Percentiles rank a stretch among this genome's conserved stretches.
These are phyloP conservation scores for Falciphora oryzae DNA, from an alignment of 2,329 filamentous ascomycete species.

Conservation along the genomic window DNA sequence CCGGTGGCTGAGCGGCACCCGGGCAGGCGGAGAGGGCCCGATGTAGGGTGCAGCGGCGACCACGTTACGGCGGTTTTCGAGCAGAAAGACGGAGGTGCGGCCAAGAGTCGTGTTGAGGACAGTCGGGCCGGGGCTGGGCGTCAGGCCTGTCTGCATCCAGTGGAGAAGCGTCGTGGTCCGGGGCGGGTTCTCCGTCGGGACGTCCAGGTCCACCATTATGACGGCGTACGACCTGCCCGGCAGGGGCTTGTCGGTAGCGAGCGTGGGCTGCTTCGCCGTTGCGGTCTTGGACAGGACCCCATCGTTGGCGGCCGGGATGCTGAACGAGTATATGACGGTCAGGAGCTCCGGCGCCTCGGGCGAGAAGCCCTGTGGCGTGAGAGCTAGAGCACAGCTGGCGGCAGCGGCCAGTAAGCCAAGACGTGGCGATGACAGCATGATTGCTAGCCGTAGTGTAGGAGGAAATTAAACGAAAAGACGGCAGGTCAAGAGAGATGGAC, in stretches of 20 bases:
- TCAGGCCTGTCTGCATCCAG: constrained; percentile 37
- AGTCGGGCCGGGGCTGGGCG: constrained; percentile 19
- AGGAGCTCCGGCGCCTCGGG: constrained; percentile 22
- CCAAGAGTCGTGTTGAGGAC: constrained; percentile 25
- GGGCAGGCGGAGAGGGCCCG: constrained; percentile 32
- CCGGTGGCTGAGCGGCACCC: constrained; percentile 31
- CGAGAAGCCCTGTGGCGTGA: constrained; percentile 35
- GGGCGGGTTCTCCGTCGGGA: constrained; percentile 30
- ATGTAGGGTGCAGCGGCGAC: constrained; percentile 27
- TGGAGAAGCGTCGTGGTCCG: constrained; percentile 33
- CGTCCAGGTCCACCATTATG: constrained; percentile 41
- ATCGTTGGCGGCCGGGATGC: constrained; percentile 30
- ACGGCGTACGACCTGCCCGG: constrained; percentile 35
- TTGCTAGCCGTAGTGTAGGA: background rate
- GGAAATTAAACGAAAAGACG: background rate
- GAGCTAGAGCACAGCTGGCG: constrained; percentile 23
- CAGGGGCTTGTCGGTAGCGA: constrained; percentile 28
- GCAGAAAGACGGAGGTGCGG: constrained; percentile 22
- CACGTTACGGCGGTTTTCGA: constrained; percentile 25
- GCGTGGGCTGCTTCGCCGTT: constrained; percentile 12
- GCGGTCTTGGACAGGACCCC: constrained; percentile 27
- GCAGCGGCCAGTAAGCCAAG: constrained; percentile 21
- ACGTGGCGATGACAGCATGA: constrained; percentile 17
- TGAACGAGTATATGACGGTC: constrained; percentile 4
- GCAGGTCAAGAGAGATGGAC: background rate